phyloP scores from a whole-genome alignment of 352 stramenopile species.

The Elongisporangium anandrum region DNA sequence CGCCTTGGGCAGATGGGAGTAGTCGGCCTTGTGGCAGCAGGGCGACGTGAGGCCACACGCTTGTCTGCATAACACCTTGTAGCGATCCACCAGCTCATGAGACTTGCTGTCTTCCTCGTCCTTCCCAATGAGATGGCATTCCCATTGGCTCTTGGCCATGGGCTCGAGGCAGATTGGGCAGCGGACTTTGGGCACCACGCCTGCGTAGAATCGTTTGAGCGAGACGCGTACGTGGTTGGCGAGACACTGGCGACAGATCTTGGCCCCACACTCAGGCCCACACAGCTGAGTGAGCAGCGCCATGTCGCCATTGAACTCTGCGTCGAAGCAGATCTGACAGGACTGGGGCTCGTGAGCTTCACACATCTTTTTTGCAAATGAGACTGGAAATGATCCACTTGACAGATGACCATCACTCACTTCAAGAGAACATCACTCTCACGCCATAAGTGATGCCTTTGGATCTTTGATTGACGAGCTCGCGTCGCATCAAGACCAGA shows the following conservation, averaged over 20 bases:
- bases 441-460: too few relatives aligned
- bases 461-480: too few relatives aligned
- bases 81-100: conserved; percentile 1
- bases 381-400: neutral
- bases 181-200: conserved; percentile 30
- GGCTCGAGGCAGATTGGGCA: conserved; percentile 30
- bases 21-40: conserved; percentile 27
- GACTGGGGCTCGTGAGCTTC: neutral
- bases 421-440: neutral
- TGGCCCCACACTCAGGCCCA: conserved; percentile 16
- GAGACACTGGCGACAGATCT: conserved; percentile 28
- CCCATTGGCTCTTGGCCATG: conserved; percentile 24
- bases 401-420: too few relatives aligned
- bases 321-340: conserved; percentile 40
- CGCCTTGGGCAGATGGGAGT: conserved; percentile 23
- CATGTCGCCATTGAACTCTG: conserved; percentile 2
- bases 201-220: conserved; percentile 25
- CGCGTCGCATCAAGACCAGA: too few relatives aligned
- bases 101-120: too few relatives aligned
- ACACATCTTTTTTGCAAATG: neutral
- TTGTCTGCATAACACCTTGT: conserved; percentile 15
- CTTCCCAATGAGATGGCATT: too few relatives aligned
- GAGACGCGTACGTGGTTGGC: conserved; percentile 16
- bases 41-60: conserved; percentile 17
- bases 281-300: conserved; percentile 19